These are phyloP conservation scores for Solanum pimpinellifolium DNA, from an alignment of 257 asterid species.

Conservation along the genomic window DNA sequence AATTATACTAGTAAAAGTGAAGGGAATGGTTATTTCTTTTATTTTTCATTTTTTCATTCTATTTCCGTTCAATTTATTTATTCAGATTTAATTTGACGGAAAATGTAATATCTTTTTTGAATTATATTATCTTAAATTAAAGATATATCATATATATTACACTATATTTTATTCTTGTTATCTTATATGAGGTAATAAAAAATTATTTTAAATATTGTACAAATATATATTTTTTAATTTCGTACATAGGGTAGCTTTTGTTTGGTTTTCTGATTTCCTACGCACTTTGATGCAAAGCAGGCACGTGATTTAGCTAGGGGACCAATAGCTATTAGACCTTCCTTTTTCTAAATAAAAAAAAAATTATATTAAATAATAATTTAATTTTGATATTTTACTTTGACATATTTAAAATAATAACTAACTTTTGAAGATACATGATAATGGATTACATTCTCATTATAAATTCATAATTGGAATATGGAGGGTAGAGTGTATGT, in stretches of 20 bases:
- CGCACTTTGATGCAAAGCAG: slow-evolving; percentile 12
- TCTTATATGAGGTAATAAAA: background rate
- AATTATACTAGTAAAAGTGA: background rate
- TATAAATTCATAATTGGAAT: too few species aligned
- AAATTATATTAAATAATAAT: too few species aligned
- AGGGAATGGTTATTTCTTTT: background rate
- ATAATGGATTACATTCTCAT: too few species aligned
- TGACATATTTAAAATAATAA: background rate
- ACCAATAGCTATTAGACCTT: background rate
- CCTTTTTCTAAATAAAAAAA: too few species aligned
- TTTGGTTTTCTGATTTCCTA: background rate
- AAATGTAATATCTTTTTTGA: background rate
- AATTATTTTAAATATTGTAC: too few species aligned
- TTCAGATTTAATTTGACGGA: too few species aligned
- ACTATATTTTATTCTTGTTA: background rate
- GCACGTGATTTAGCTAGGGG: slow-evolving; percentile 1
- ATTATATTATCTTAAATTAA: background rate
- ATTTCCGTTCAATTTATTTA: too few species aligned
- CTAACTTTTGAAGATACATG: too few species aligned
- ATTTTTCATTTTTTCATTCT: too few species aligned
- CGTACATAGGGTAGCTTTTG: background rate
- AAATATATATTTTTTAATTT: too few species aligned
- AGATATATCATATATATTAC: background rate
- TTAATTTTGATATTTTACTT: too few species aligned
- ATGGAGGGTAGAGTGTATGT: too few species aligned